Evolutionary conservation across 2,329 filamentous ascomycete species (phyloP).

Genomic region (Colletotrichum costaricense): DNA sequence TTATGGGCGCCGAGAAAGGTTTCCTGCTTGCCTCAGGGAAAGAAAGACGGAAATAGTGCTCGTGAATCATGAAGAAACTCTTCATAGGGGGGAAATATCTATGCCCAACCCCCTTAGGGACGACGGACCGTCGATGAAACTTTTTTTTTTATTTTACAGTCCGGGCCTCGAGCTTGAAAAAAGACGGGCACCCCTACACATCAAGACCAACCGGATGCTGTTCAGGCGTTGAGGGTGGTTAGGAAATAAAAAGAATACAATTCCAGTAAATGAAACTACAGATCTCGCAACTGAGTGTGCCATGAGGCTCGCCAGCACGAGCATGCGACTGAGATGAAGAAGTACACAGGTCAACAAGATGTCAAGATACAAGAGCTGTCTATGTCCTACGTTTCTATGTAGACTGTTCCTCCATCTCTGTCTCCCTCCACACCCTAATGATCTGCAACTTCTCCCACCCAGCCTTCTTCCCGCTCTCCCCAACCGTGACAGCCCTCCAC

Average conservation of each 20-base stretch:
- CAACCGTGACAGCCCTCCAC: conserved; percentile 84
- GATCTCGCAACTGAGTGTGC: not conserved
- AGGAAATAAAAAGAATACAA: conserved; percentile 30
- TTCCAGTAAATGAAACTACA: conserved; percentile 6
- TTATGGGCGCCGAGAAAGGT: not conserved
- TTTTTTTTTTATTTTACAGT: not conserved
- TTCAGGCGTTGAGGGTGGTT: conserved; percentile 30
- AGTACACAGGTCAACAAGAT: not conserved
- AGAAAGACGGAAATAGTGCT: not conserved
- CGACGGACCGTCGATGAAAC: conserved; percentile 22
- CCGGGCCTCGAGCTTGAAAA: conserved; percentile 11
- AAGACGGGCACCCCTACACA: conserved; percentile 15
- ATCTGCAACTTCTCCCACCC: conserved; percentile 97
- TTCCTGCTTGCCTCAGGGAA: not conserved
- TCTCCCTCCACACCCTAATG: conserved; percentile 82
- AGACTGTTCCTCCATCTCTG: not conserved
- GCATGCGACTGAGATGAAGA: not conserved
- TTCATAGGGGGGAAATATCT: not conserved
- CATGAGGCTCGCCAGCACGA: not conserved
- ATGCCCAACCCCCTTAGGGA: not conserved
- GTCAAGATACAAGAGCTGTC: not conserved
- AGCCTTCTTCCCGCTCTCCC: conserved; percentile 84
- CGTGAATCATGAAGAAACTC: not conserved
- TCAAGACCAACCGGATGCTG: conserved; percentile 32
- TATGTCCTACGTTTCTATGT: not conserved